phyloP scores from a whole-genome alignment of 306 rosid species.

The Dalbergia cultrata region DNA sequence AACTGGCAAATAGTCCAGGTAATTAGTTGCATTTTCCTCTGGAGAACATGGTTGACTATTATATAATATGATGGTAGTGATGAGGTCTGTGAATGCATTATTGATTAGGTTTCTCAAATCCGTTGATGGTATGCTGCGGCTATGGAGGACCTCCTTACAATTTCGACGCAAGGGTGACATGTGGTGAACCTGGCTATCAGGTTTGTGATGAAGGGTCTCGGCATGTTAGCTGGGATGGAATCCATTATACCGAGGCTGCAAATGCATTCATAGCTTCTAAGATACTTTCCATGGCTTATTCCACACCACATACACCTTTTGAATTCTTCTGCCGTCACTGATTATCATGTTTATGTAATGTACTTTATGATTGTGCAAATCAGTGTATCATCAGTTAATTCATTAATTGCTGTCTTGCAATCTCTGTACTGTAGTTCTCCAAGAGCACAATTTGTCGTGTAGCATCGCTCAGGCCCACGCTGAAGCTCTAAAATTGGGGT shows the following conservation, averaged over 20 bases:
- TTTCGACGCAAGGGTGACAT: slow-evolving; percentile 67
- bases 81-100: slow-evolving; percentile 16
- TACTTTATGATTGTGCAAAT: not conserved
- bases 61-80: slow-evolving; percentile 22
- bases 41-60: slow-evolving; percentile 11
- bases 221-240: slow-evolving; percentile 85
- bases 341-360: not conserved
- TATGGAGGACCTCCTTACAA: slow-evolving; percentile 94
- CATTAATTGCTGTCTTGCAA: slow-evolving; percentile 21
- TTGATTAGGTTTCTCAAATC: slow-evolving; percentile 75
- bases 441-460: slow-evolving; percentile 36
- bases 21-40: slow-evolving; percentile 7
- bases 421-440: slow-evolving; percentile 15
- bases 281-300: slow-evolving; percentile 69
- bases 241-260: slow-evolving; percentile 83
- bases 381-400: slow-evolving; percentile 20
- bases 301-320: slow-evolving; percentile 72
- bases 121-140: slow-evolving; percentile 91
- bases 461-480: not conserved
- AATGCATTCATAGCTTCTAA: slow-evolving; percentile 67
- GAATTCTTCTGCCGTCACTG: slow-evolving; percentile 75
- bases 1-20: not conserved
- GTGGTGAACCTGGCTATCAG: slow-evolving; percentile 79
- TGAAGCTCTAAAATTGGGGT: slow-evolving; percentile 12
- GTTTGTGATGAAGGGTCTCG: slow-evolving; percentile 72